Conservation (phyloP, 371 early-diverging fungal species). For the Mucor lusitanicus region DNA sequence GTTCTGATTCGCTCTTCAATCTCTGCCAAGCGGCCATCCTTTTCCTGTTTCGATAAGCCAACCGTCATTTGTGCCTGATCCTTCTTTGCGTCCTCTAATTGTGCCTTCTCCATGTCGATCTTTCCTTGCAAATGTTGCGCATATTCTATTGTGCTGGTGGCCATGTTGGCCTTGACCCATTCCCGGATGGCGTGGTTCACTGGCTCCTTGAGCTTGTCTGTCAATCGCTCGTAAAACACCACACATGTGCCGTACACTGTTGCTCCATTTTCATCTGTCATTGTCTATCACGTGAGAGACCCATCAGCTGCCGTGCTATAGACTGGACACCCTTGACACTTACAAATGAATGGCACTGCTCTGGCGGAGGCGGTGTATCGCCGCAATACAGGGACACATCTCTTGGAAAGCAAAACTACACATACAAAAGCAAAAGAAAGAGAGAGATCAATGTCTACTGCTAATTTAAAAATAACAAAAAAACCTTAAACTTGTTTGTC, state of each 20-base stretch:
- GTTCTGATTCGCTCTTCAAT: slow-evolving; percentile 45
- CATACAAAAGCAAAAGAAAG: too few species aligned
- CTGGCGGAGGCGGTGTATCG: slow-evolving; percentile 55
- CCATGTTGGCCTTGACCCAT: slow-evolving; percentile 56
- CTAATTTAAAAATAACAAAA: neutral
- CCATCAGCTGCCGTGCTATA: neutral
- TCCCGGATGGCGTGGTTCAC: slow-evolving; percentile 51
- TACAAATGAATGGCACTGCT: slow-evolving; percentile 74
- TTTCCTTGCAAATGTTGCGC: slow-evolving; percentile 51
- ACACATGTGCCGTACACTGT: slow-evolving; percentile 74
- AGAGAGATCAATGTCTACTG: neutral
- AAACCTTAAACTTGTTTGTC: neutral
- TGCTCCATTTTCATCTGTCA: slow-evolving; percentile 73
- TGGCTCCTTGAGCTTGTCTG: slow-evolving; percentile 39
- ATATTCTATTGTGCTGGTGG: slow-evolving; percentile 59
- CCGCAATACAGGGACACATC: slow-evolving; percentile 59
- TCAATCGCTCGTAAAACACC: slow-evolving; percentile 63
- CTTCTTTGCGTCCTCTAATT: slow-evolving; percentile 20
- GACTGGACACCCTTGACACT: neutral
- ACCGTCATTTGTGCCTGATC: slow-evolving; percentile 2
- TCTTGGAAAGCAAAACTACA: slow-evolving; percentile 81
- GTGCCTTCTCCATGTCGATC: slow-evolving; percentile 32
- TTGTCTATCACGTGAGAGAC: slow-evolving; percentile 34
- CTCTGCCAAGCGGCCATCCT: slow-evolving; percentile 23
- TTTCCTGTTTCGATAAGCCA: slow-evolving; percentile 15